phyloP scores from a whole-genome alignment of 148 eudicot species.

The Fagopyrum homotropicum region DNA sequence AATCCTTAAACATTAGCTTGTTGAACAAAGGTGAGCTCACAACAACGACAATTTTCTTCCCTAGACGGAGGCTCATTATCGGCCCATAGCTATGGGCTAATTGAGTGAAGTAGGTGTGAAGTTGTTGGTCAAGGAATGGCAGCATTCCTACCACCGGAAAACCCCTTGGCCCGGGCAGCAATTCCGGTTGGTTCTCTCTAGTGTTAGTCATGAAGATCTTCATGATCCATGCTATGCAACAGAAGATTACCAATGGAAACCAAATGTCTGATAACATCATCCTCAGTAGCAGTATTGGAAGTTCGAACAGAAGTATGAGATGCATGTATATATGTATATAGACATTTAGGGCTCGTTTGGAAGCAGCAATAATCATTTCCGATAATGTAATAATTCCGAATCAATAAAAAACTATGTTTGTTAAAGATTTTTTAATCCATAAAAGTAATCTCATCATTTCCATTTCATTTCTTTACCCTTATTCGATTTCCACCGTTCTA shows the following conservation, averaged over 20 bases:
- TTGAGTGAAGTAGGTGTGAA: constrained; percentile 4
- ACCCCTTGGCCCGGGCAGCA: constrained; percentile 8
- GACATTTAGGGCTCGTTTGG: not conserved
- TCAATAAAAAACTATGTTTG: too few species aligned
- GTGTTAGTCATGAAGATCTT: not conserved
- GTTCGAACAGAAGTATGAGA: not conserved
- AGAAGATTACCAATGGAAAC: not conserved
- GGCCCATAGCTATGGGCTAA: constrained; percentile 46
- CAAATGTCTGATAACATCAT: not conserved
- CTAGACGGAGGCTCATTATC: constrained; percentile 41
- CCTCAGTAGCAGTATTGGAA: not conserved
- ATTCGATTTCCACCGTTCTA: too few species aligned
- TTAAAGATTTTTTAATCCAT: too few species aligned
- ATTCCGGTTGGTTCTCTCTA: not conserved
- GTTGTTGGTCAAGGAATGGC: not conserved
- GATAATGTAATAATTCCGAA: too few species aligned
- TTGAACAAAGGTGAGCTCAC: constrained; percentile 45
- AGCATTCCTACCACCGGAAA: constrained; percentile 6
- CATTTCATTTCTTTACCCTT: too few species aligned
- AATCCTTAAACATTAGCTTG: constrained; percentile 43
- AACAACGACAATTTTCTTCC: constrained; percentile 35
- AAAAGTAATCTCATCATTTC: too few species aligned
- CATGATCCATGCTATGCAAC: not conserved
- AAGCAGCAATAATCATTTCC: too few species aligned
- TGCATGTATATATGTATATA: not conserved